Base-by-base conservation (phyloP, 495 filamentous ascomycete species). In the Penicillium goetzii region DNA sequence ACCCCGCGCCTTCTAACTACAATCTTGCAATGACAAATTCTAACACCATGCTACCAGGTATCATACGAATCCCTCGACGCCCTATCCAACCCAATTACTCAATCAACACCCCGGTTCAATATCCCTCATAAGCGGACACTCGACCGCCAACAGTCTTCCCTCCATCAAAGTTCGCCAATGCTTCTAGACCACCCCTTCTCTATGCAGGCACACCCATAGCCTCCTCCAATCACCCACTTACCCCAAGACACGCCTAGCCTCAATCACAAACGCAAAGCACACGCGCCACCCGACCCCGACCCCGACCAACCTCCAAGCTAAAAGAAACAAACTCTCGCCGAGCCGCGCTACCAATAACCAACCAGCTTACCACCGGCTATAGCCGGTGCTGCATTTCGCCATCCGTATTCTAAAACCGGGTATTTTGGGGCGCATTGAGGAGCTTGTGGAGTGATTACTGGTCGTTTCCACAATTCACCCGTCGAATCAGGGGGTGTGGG, bases 201-300 rank as follows among this genome's bases (percentile, higher is more conserved):
- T 17, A 26, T 51, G 47, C 47, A 51, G 47, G 47, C 47, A 51
- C 47, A 51, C 34, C 43, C 41, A 43, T n/a, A 23, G 26, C 21
- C 32, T 36, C 45, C 30, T 49, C 58, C 58, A 51, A 59, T 52
- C 58, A 51, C 23, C 15, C 14, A 12, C 25, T 2, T 4, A 1
- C 3, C 21, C 11, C 23, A 11, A 0, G 11, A 25, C 12, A 49
- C 45, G 23, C 11, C 14, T 17, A 28, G 26, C 23, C 47, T 51
- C 15, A 28, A 15, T 30, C 25, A 9, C 47, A 51, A 51, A 51
- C 26, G 47, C 41, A 51, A 28, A 17, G 25, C 2, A 10, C 25
- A 51, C 14, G 15, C 47, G 47, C 47, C 47, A 51, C 47, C 47
- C 23, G 21, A 26, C 19, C 33, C 30, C 8, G 30, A 32, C 30